Evolutionary conservation across 352 stramenopile species (phyloP).

Genomic region (Thalassiosira oceanica): DNA sequence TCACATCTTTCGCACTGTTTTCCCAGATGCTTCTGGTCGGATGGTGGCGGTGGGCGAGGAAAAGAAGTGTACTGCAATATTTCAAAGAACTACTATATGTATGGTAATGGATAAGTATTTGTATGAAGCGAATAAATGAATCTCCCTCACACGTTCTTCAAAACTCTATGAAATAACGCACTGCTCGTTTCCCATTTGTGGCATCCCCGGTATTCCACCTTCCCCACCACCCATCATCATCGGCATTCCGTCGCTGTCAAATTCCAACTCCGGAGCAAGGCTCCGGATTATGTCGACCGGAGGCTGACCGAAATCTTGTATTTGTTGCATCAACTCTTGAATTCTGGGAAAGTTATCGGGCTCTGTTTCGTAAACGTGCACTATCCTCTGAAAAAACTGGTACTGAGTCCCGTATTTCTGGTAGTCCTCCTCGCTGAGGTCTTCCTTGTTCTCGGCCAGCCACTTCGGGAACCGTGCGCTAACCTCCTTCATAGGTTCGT

Average conservation of each 20-base stretch:
- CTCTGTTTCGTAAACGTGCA: conserved; percentile 95
- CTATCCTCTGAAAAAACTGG: conserved; percentile 95
- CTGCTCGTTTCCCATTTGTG: conserved; percentile 26
- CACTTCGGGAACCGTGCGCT: conserved; percentile 91
- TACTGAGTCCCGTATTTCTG: conserved; percentile 92
- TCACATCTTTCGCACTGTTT: no score
- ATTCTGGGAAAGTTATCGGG: conserved; percentile 92
- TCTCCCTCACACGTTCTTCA: no score
- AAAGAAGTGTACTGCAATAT: no score
- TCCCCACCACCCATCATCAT: conserved; percentile 84
- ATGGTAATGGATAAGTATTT: no score
- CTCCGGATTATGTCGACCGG: conserved; percentile 97
- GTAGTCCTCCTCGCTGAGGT: conserved; percentile 90
- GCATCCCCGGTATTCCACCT: conserved; percentile 45
- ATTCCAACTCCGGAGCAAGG: conserved; percentile 95
- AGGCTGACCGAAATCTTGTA: conserved; percentile 91
- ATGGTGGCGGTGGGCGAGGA: no score
- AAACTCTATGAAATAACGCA: conserved; percentile 37
- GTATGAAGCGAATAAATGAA: no score
- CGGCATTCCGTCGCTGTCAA: conserved; percentile 94
- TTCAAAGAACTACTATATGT: no score
- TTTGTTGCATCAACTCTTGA: conserved; percentile 96
- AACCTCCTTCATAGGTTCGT: conserved; percentile 93
- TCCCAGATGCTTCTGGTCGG: no score
- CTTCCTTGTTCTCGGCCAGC: conserved; percentile 90